Evolutionary conservation across 192 early-diverging fungal genomes (phyloP).

Genomic region (Backusella tuberculispora): DNA sequence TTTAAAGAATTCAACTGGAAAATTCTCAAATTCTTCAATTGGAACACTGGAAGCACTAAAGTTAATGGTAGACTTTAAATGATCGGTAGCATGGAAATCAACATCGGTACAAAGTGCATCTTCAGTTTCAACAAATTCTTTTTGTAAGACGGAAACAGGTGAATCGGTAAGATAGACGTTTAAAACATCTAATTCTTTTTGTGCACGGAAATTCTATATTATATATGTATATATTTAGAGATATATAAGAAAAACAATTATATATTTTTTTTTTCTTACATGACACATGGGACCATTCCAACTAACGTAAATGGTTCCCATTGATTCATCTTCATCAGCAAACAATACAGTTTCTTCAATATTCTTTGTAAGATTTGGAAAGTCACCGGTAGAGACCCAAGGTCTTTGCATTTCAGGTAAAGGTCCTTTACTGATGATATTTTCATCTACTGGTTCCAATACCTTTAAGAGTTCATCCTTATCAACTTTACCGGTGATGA

Average conservation of each 20-base stretch:
- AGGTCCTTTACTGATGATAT: conserved; percentile 53
- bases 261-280: conserved; percentile 36
- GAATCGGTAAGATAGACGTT: conserved; percentile 59
- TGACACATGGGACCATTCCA: conserved; percentile 59
- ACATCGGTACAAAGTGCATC: conserved; percentile 65
- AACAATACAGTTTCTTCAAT: conserved; percentile 54
- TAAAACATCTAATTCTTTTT: conserved; percentile 42
- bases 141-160: conserved; percentile 56
- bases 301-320: conserved; percentile 55
- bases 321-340: conserved; percentile 65
- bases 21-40: conserved; percentile 53
- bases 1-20: conserved; percentile 49
- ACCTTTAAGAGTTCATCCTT: conserved; percentile 46
- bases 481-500: conserved; percentile 57
- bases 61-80: conserved; percentile 48
- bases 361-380: conserved; percentile 45
- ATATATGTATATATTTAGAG: not conserved
- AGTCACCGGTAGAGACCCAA: conserved; percentile 58
- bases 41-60: conserved; percentile 57
- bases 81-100: conserved; percentile 48
- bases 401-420: conserved; percentile 56
- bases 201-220: conserved; percentile 33
- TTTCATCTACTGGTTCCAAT: conserved; percentile 54
- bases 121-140: conserved; percentile 65
- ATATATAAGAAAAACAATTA: not conserved